Conservation (phyloP, 306 rosid genomes). For the Albizia julibrissin region DNA sequence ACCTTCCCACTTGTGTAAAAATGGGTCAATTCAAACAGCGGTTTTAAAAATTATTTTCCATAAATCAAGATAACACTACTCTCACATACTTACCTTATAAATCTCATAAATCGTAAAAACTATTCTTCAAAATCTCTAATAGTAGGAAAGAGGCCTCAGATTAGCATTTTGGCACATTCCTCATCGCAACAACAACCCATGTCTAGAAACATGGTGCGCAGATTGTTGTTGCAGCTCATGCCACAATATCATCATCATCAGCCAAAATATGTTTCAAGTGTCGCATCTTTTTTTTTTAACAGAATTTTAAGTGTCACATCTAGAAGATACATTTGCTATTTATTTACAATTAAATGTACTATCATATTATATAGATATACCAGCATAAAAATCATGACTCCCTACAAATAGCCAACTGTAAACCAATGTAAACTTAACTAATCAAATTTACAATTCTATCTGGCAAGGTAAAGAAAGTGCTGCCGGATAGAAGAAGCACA, state of each 20-base stretch:
- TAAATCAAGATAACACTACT: too few relatives aligned
- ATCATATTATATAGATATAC: neutral
- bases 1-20: too few relatives aligned
- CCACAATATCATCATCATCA: slow-evolving; percentile 47
- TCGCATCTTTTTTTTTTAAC: too few relatives aligned
- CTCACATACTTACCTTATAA: too few relatives aligned
- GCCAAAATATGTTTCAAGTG: neutral
- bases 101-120: too few relatives aligned
- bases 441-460: too few relatives aligned
- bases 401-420: too few relatives aligned
- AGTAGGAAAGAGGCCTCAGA: slow-evolving; percentile 75
- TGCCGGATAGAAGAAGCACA: neutral
- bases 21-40: too few relatives aligned
- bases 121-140: too few relatives aligned
- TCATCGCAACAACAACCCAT: slow-evolving; percentile 63
- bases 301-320: neutral
- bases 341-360: neutral
- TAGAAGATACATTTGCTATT: neutral
- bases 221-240: slow-evolving; percentile 51
- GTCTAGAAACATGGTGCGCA: slow-evolving; percentile 58
- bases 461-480: neutral
- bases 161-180: slow-evolving; percentile 86
- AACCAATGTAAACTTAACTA: too few relatives aligned
- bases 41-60: too few relatives aligned
- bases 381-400: neutral